Base-by-base conservation (phyloP, 805 yeast genomes). In the Pichia cephalocereana region DNA sequence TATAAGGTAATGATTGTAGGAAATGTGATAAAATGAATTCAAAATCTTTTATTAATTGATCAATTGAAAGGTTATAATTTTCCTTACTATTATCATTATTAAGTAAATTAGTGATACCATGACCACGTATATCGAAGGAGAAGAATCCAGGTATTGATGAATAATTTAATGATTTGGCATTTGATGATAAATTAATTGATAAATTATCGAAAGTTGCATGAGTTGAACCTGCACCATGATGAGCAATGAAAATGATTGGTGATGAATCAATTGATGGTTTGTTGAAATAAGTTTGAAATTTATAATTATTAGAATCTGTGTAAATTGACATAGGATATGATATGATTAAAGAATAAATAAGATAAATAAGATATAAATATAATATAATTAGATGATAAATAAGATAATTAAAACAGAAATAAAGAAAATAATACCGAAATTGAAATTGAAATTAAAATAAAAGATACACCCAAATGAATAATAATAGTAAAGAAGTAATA, bases 171-270 rank as follows among this genome's bases (percentile, higher is more conserved):
- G 43, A 40, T 19, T 37, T 49, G 45, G 49, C 78, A 53, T 10
- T 60, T 58, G 42, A 57, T 63, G 1, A 74, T 68, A 64, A 43
- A 62, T 61, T 30, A 2, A 17, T 3, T 2, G 76, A 64, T 26
- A 87, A 57, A 27, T 69, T 61, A 0, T 86, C 85, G 68, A 86
- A 93, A 1, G 96, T 74, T 66, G 86, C 68, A 0, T 84, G 88
- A 2, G 86, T 77, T 0, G 97, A 89, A 0, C 98, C 99, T 1
- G 96, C 97, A 2, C 99, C 99, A 64, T 93, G 99, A 54, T 87
- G 93, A 55, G 82, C 80, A 2, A 93, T 67, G 55, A 86, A 80
- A 1, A 88, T 57, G 0, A 67, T 60, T 6, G 95, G 88, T 0
- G 36, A 15, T n/a, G 40, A 6, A 18, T 23, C 26, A 23, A 5